These are phyloP conservation scores for Phaseolus coccineus DNA, from an alignment of 331 rosid species.

Conservation along the genomic window DNA sequence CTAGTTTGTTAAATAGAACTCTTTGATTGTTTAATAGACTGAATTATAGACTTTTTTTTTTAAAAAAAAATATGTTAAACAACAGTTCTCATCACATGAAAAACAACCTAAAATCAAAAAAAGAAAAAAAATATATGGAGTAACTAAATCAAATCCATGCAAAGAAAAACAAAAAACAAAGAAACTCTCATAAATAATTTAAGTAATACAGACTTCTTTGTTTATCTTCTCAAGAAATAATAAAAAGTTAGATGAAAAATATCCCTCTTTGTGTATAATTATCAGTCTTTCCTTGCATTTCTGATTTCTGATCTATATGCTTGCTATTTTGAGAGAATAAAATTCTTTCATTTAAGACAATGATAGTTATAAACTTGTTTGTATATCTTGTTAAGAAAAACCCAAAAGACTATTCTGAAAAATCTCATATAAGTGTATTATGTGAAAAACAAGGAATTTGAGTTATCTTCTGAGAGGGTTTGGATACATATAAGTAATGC, in stretches of 20 bases:
- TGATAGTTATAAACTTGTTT: not conserved
- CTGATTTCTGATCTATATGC: too few relatives aligned
- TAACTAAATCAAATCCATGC: too few relatives aligned
- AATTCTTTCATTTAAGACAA: not conserved
- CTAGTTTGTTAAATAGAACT: not conserved
- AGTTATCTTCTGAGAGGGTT: not conserved
- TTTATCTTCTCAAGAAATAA: not conserved
- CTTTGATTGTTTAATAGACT: not conserved
- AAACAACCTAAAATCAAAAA: too few relatives aligned
- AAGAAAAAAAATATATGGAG: too few relatives aligned
- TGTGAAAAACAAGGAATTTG: conserved; percentile 8
- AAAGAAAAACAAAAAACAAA: too few relatives aligned
- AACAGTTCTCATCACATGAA: too few relatives aligned
- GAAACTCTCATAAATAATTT: too few relatives aligned
- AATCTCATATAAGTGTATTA: not conserved
- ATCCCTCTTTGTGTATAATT: not conserved
- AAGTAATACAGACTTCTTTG: too few relatives aligned
- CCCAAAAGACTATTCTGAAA: not conserved
- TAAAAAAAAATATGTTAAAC: too few relatives aligned
- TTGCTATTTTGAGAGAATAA: conserved; percentile 5
- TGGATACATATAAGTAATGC: conserved; percentile 4
- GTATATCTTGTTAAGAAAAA: not conserved
- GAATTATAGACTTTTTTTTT: not conserved
- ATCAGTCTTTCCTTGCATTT: not conserved
- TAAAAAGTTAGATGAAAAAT: conserved; percentile 15